Percentiles rank a stretch among this genome's conserved stretches.
Evolutionary conservation across 2,329 filamentous ascomycete genomes (phyloP).

Genomic region (Aspergillus tubingensis): DNA sequence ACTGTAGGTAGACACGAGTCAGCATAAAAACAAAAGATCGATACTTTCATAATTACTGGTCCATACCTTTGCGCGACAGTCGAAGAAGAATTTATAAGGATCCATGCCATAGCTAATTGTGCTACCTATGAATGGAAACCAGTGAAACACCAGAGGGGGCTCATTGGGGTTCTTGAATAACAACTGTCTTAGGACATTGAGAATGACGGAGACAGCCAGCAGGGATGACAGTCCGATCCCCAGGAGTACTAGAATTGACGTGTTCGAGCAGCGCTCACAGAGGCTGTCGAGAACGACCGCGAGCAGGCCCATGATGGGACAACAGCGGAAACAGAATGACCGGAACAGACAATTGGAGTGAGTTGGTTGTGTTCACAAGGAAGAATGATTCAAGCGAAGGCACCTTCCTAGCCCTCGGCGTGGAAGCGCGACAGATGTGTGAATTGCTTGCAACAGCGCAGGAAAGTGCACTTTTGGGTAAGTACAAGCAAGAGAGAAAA

Average conservation of each 20-base stretch:
- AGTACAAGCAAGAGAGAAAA: background rate
- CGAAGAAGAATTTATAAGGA: slow-evolving; percentile 63
- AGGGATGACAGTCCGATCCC: slow-evolving; percentile 50
- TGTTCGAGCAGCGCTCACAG: slow-evolving; percentile 50
- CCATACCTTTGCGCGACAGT: slow-evolving; percentile 70
- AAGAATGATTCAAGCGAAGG: slow-evolving; percentile 15
- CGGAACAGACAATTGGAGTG: background rate
- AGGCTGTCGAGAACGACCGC: slow-evolving; percentile 48
- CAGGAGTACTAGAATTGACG: slow-evolving; percentile 49
- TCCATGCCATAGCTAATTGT: slow-evolving; percentile 95
- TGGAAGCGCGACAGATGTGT: background rate
- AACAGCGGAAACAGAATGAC: background rate
- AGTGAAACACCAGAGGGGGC: slow-evolving; percentile 68
- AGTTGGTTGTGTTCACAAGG: background rate
- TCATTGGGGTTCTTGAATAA: slow-evolving; percentile 80
- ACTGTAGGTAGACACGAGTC: slow-evolving; percentile 50
- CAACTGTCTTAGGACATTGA: slow-evolving; percentile 80
- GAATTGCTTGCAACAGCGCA: background rate
- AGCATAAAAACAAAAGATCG: slow-evolving; percentile 1
- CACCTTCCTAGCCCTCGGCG: slow-evolving; percentile 10
- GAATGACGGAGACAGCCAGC: slow-evolving; percentile 60
- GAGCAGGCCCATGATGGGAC: slow-evolving; percentile 53
- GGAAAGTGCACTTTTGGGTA: background rate
- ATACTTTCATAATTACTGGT: background rate
- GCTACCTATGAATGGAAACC: slow-evolving; percentile 75